Evolutionary conservation across 176 grass and related monocot genomes (phyloP), one percentile per base, ranked within the genome.

Genomic region (Paspalum vaginatum): DNA sequence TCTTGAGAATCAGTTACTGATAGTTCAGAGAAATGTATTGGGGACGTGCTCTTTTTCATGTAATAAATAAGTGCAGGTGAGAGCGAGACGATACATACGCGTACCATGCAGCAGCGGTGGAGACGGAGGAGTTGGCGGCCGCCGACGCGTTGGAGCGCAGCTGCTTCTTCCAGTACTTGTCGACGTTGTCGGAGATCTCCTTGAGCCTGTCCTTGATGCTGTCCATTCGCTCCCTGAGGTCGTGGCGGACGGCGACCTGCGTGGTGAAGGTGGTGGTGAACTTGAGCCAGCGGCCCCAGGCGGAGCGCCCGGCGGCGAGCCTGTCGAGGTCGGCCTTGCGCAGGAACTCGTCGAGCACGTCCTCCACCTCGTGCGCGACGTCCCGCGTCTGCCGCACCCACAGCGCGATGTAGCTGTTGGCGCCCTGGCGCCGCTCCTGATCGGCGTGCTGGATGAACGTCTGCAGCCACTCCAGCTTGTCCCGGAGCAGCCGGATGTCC

Each of bases 171-270:
- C 58, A 41, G 61, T 88, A 84, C 69, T 72, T 75, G 9, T 88
- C 86, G 51, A 83, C 82, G 65, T 88, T 84, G 1, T 79, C 54
- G 4, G 72, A 83, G 80, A 83, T 88, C 27, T 88, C 86, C 50
- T 4, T 46, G 56, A 88, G 73, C 65, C 86, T 65, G 15, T 56
- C 1, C 38, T 88, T 82, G 74, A 88, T 88, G 74, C n/a, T 53
- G 9, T 84, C 24, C 74, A 88, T 88, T 65, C 80, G 68, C 0
- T 24, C 70, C 11, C 25, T 52, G 65, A 83, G 72, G 10, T 65
- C 54, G 17, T 88, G 51, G 25, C 80, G 46, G 41, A 72, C 52
- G n/a, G 46, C 38, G 74, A 88, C 49, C 73, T 88, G 80, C 27
- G 65, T 47, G 65, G 78, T 81, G 65, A 16, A 48, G 41, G 52